Evolutionary conservation across 441 rosid genomes (phyloP), one percentile per base, ranked within the genome.

Genomic region (Mallotus japonicus): DNA sequence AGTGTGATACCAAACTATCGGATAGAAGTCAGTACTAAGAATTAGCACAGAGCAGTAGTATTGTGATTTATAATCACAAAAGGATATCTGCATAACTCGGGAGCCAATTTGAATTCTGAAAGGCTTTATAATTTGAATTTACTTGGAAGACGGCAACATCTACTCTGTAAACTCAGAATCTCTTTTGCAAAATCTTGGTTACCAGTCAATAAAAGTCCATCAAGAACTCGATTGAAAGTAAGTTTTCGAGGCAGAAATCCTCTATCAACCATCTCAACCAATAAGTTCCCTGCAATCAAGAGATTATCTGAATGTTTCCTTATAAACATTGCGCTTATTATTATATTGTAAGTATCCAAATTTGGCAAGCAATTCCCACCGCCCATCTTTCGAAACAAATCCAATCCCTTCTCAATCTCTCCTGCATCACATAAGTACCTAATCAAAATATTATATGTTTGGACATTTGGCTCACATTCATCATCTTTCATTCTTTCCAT

Each of bases 261-360:
- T 82, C 97, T 87, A 79, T 87, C 97, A 78, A 90, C 90, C 99
- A 94, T 94, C 85, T 94, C 94, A 78, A 92, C 75, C 78, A 92
- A 80, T 66, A 90, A 78, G 69, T 87, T 88, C 77, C 97, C 97
- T 37, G 99, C 97, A 64, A 88, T 81, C 73, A 90, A 49, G 81
- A 90, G 75, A 82, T 92, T 95, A 64, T 87, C 91, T 0, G 93
- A 75, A 78, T 70, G 90, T 84, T 92, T 95, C 80, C 96, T 87
- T 73, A 86, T 87, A 84, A 95, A 95, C 97, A 92, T 92, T 13
- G 91, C 82, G 70, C 84, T 84, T 19, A 90, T 89, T 74, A 90
- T 77, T 40, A 92, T 64, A 76, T 95, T 92, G 66, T 95, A 91
- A 0, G 97, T 95, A 81, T 95, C 99, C 79, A 95, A 70, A 76